Percentiles rank a stretch among this genome's conserved stretches.
Conservation (phyloP, 495 filamentous ascomycete species). For the Opeltia flavorubescens region DNA sequence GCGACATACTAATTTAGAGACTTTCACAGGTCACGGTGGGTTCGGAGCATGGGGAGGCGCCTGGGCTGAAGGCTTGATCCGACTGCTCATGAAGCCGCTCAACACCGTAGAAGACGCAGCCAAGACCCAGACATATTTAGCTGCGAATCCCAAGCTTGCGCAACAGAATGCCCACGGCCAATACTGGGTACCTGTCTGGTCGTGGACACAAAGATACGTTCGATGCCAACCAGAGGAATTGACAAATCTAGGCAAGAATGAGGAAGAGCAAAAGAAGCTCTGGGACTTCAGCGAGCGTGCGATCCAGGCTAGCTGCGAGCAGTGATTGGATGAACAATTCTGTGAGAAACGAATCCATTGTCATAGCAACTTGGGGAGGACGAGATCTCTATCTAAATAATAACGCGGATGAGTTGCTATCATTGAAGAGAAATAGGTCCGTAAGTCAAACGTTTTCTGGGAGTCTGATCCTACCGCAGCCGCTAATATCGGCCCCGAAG, state of each 20-base stretch:
- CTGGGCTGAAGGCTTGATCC: neutral
- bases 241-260: conserved; percentile 7
- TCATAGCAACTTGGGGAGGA: neutral
- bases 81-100: conserved; percentile 6
- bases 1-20: too few relatives aligned
- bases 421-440: too few relatives aligned
- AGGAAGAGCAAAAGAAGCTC: conserved; percentile 8
- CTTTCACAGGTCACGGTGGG: too few relatives aligned
- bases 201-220: conserved; percentile 5
- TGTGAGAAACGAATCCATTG: neutral
- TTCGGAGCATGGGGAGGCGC: neutral
- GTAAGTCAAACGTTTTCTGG: too few relatives aligned
- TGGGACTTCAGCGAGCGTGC: conserved; percentile 11
- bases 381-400: too few relatives aligned
- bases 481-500: too few relatives aligned
- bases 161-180: conserved; percentile 10
- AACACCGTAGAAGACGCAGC: conserved; percentile 7
- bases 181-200: conserved; percentile 11
- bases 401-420: too few relatives aligned
- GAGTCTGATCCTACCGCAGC: too few relatives aligned
- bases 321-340: neutral
- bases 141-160: conserved; percentile 4
- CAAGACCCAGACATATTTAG: conserved; percentile 16
- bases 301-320: neutral
- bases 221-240: conserved; percentile 8